These are phyloP conservation scores for Agaricus blazei DNA, from an alignment of 768 basidiomycete genomes.

Conservation along the genomic window DNA sequence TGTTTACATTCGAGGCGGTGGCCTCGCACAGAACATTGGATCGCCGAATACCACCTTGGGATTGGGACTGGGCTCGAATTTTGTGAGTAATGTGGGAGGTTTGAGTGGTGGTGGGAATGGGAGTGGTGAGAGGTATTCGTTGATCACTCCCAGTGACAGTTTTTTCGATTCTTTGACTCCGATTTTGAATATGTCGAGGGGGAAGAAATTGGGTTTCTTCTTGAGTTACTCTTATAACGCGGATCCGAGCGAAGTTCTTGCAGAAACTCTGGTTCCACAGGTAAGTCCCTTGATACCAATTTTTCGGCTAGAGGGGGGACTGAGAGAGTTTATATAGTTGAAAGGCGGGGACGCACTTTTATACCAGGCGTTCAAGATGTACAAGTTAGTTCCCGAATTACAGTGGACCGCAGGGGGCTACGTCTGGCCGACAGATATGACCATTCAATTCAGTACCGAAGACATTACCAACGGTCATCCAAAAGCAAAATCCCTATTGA, in stretches of 20 bases:
- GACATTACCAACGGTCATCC: conserved; percentile 21
- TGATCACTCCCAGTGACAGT: conserved; percentile 68
- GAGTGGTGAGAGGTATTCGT: conserved; percentile 33
- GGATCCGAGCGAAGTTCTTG: conserved; percentile 64
- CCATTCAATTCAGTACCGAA: conserved; percentile 57
- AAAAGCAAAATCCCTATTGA: conserved; percentile 11
- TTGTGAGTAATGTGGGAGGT: background rate
- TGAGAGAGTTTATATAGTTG: conserved; percentile 35
- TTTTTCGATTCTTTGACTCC: conserved; percentile 71
- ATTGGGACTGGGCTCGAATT: background rate
- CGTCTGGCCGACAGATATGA: conserved; percentile 71
- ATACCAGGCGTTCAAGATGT: conserved; percentile 72
- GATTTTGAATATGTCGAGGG: conserved; percentile 66
- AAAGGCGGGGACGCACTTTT: conserved; percentile 74
- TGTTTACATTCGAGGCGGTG: conserved; percentile 65
- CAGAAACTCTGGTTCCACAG: conserved; percentile 64
- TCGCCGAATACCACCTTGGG: conserved; percentile 25
- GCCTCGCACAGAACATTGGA: conserved; percentile 19
- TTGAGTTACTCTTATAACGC: conserved; percentile 54
- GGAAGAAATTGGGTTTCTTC: conserved; percentile 69
- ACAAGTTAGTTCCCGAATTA: conserved; percentile 68
- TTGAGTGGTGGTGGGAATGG: background rate
- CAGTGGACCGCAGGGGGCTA: conserved; percentile 83
- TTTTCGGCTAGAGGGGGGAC: background rate
- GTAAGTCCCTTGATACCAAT: conserved; percentile 35